Base-by-base conservation (phyloP, 2,329 filamentous ascomycete species). In the Epichloe scottii region DNA sequence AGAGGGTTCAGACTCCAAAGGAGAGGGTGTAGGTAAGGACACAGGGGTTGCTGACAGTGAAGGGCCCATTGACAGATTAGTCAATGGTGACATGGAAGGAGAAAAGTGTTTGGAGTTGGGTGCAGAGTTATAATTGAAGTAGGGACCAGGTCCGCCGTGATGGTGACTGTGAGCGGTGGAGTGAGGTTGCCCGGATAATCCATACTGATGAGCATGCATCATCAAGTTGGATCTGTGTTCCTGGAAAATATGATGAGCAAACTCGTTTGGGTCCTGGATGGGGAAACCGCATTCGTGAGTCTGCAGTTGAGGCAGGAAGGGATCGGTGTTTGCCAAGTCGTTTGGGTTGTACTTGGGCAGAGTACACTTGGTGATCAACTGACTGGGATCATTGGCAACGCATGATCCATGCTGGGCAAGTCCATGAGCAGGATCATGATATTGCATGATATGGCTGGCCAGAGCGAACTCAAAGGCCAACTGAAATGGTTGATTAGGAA, bases 171-270 rank as follows among this genome's bases (percentile, higher is more conserved):
- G 48, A 11, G 49, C 35, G n/a, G 43, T n/a, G 7, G 48, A 39
- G 10, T 47, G 50, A 19, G 30, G 33, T 21, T 38, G 35, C 6
- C 43, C 54, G 7, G 50, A 30, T 6, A 54, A 50, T 17, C 47
- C 53, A 39, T 43, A 44, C 23, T 54, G 54, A 23, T 58, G 53
- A 7, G 46, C 42, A 26, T 55, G 51, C 41, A 56, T 46, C 47
- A 51, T 37, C 4, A 56, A 43, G 11, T 55, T 50, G 30, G 54
- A 47, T 33, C 53, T 54, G 47, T 65, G 63, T 41, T 63, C 57
- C 41, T 62, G 54, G 17, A 64, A 58, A n/a, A 64, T 58, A 45
- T 65, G 63, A 34, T 60, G 55, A 8, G 61, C 59, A 53, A 62
- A 64, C 39, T 56, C 55, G 26, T 55, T 55, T 8, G 60, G 54